Evolutionary conservation across 768 basidiomycete species (phyloP).

Genomic region (Dictyophora rubrovolvata): DNA sequence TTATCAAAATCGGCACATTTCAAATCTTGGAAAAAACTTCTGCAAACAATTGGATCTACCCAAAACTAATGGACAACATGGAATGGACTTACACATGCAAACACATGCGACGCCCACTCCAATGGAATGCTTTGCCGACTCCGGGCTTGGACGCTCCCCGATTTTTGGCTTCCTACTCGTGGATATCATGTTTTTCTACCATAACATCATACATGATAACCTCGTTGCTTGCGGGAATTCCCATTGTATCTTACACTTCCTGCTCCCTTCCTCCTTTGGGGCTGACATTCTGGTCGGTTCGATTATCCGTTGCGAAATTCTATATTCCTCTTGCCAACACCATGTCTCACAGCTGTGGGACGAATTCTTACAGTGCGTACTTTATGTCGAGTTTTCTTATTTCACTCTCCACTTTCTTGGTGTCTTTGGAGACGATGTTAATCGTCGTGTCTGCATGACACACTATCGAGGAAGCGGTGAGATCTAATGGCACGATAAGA

Average conservation of each 20-base stretch:
- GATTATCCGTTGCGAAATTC: neutral
- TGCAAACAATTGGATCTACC: neutral
- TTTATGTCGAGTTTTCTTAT: slow-evolving; percentile 14
- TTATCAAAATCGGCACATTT: neutral
- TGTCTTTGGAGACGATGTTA: neutral
- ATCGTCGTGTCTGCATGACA: neutral
- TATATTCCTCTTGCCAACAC: slow-evolving; percentile 10
- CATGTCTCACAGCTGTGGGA: slow-evolving; percentile 55
- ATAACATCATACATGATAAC: too few relatives aligned
- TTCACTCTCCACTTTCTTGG: slow-evolving; percentile 12
- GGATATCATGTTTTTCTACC: neutral
- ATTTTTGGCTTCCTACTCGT: neutral
- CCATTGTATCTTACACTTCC: slow-evolving; percentile 13
- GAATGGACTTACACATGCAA: neutral
- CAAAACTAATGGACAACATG: neutral
- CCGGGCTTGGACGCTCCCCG: neutral
- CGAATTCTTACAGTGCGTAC: slow-evolving; percentile 74
- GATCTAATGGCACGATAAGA: neutral
- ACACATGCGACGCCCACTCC: neutral
- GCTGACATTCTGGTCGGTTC: neutral
- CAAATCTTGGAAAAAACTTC: neutral
- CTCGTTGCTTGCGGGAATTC: neutral
- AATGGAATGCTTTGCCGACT: neutral
- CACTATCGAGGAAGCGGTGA: neutral
- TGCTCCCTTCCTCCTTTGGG: neutral